Conservation (phyloP, 2,329 filamentous ascomycete genomes). For the Aspergillus sp. region DNA sequence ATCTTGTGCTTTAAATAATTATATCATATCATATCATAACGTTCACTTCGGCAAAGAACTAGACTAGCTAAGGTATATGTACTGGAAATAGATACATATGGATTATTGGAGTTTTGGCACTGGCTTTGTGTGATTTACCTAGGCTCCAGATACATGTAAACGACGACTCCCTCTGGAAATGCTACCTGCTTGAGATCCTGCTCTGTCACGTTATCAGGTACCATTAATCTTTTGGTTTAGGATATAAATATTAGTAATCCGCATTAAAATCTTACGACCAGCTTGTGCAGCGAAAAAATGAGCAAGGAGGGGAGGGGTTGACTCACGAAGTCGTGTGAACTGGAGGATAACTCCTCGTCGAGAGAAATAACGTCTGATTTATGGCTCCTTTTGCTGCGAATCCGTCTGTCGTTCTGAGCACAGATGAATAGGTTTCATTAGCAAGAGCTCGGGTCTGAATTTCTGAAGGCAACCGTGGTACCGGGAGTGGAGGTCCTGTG, state of each 20-base stretch:
- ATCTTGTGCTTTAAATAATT: conserved; percentile 36
- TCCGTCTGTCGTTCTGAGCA: conserved; percentile 5
- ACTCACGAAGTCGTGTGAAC: conserved; percentile 16
- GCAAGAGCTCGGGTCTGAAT: neutral
- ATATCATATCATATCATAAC: neutral
- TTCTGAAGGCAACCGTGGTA: no score
- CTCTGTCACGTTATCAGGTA: conserved; percentile 7
- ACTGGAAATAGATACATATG: neutral
- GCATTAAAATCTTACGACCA: no score
- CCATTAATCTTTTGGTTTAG: conserved; percentile 8
- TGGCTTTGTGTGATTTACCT: no score
- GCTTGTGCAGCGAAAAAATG: no score
- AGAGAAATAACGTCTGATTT: conserved; percentile 14
- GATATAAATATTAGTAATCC: neutral
- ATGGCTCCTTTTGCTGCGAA: conserved; percentile 14
- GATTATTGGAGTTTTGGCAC: no score
- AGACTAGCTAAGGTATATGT: neutral
- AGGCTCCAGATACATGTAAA: conserved; percentile 10
- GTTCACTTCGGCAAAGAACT: neutral
- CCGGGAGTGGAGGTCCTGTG: no score
- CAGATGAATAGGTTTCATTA: neutral
- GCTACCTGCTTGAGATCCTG: conserved; percentile 12
- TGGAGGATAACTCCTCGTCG: conserved; percentile 16
- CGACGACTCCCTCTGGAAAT: conserved; percentile 10
- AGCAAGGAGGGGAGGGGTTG: no score